These are phyloP conservation scores for Ganoderma resinaceum DNA, from an alignment of 1,284 basidiomycete species.

Conservation along the genomic window DNA sequence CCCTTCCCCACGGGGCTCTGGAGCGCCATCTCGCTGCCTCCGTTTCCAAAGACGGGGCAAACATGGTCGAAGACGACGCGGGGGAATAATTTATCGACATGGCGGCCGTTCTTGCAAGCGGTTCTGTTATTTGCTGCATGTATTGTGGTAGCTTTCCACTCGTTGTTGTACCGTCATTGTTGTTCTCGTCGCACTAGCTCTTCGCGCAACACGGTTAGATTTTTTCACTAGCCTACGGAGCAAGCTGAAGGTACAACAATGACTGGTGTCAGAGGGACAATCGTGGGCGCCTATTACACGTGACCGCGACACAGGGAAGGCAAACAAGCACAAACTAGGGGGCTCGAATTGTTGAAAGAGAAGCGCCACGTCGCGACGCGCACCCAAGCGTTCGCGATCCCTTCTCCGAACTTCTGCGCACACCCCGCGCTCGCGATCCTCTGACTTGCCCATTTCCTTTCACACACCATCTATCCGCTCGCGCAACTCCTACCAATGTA, in stretches of 20 bases:
- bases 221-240: neutral
- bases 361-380: conserved; percentile 32
- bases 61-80: neutral
- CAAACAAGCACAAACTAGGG: conserved; percentile 28
- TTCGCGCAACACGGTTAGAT: neutral
- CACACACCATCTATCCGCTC: conserved; percentile 3
- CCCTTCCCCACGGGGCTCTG: neutral
- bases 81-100: neutral
- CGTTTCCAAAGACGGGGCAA: too few species aligned
- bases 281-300: conserved; percentile 18
- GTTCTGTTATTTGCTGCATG: neutral
- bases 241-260: neutral
- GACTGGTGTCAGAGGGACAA: neutral
- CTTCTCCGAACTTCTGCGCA: neutral
- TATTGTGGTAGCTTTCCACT: neutral
- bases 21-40: neutral
- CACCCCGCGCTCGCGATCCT: conserved; percentile 18
- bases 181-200: neutral
- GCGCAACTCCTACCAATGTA: conserved; percentile 51
- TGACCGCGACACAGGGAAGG: conserved; percentile 22
- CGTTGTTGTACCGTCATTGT: neutral
- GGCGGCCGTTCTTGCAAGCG: neutral
- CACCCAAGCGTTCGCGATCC: conserved; percentile 20
- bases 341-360: conserved; percentile 17
- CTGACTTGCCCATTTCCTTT: neutral